Evolutionary conservation across 2,329 filamentous ascomycete genomes (phyloP).

Genomic region (Beauveria varroae): DNA sequence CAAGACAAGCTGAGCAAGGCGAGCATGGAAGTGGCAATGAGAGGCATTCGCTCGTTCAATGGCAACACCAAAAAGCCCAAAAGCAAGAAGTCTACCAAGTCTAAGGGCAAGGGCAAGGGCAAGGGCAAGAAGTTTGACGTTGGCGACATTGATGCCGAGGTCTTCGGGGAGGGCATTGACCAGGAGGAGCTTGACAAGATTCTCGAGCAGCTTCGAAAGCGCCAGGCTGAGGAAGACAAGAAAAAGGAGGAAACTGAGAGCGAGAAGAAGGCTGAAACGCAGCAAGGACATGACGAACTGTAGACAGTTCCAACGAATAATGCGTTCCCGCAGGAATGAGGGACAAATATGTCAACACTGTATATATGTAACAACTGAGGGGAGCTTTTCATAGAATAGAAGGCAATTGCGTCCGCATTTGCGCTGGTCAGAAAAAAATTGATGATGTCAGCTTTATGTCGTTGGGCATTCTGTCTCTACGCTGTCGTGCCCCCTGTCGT

Average conservation of each 20-base stretch:
- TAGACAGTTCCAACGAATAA: neutral
- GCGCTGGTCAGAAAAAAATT: neutral
- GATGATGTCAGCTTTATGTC: neutral
- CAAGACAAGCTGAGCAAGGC: constrained; percentile 64
- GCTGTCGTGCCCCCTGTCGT: neutral
- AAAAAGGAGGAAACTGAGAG: constrained; percentile 15
- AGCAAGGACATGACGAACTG: constrained; percentile 8
- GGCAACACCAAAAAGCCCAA: constrained; percentile 36
- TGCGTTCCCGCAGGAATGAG: neutral
- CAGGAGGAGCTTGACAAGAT: constrained; percentile 46
- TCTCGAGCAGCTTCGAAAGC: constrained; percentile 25
- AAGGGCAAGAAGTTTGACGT: constrained; percentile 26
- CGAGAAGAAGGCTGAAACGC: constrained; percentile 14
- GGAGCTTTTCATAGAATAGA: constrained; percentile 1
- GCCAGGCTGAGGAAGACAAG: constrained; percentile 22
- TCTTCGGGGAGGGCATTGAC: constrained; percentile 24
- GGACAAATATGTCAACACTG: neutral
- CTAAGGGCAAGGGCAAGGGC: constrained; percentile 19
- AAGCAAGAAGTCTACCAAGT: constrained; percentile 25
- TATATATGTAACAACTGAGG: constrained; percentile 11
- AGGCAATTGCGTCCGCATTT: neutral
- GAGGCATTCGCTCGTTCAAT: constrained; percentile 53
- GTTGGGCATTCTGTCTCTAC: neutral
- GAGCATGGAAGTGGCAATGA: constrained; percentile 63
- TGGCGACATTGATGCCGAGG: constrained; percentile 25